These are phyloP conservation scores for Leccinellum rugosiceps DNA, from an alignment of 768 basidiomycete genomes.

Conservation along the genomic window DNA sequence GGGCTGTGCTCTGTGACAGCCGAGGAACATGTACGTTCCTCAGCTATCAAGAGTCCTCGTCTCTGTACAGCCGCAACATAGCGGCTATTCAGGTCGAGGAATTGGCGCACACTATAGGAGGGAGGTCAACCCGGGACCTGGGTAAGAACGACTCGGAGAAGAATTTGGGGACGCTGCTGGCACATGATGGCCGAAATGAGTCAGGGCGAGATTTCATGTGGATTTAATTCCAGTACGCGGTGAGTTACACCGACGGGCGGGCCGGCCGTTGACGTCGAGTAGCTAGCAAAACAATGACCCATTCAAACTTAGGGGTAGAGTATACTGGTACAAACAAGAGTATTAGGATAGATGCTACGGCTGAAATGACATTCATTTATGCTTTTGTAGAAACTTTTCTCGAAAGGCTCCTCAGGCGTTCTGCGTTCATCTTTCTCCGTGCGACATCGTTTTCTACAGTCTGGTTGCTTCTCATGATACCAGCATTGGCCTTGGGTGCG, in stretches of 20 bases:
- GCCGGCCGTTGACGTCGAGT: too few relatives aligned
- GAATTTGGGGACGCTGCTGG: not conserved
- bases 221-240: not conserved
- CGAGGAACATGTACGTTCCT: not conserved
- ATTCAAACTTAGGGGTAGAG: not conserved
- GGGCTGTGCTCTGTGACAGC: not conserved
- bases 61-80: not conserved
- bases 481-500: slow-evolving; percentile 62
- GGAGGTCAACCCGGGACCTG: too few relatives aligned
- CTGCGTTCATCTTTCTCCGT: slow-evolving; percentile 69
- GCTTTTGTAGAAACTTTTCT: slow-evolving; percentile 38
- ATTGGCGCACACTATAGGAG: too few relatives aligned
- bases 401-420: slow-evolving; percentile 65
- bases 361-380: slow-evolving; percentile 6
- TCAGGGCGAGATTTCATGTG: not conserved
- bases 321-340: slow-evolving; percentile 6
- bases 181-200: not conserved
- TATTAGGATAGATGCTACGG: not conserved
- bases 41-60: not conserved
- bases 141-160: not conserved
- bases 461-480: slow-evolving; percentile 45
- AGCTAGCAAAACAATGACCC: too few relatives aligned
- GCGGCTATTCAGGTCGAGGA: not conserved
- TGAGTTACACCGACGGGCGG: too few relatives aligned
- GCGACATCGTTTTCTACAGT: slow-evolving; percentile 76